phyloP scores from a whole-genome alignment of 306 rosid species.

The Astragalus membranaceus region DNA sequence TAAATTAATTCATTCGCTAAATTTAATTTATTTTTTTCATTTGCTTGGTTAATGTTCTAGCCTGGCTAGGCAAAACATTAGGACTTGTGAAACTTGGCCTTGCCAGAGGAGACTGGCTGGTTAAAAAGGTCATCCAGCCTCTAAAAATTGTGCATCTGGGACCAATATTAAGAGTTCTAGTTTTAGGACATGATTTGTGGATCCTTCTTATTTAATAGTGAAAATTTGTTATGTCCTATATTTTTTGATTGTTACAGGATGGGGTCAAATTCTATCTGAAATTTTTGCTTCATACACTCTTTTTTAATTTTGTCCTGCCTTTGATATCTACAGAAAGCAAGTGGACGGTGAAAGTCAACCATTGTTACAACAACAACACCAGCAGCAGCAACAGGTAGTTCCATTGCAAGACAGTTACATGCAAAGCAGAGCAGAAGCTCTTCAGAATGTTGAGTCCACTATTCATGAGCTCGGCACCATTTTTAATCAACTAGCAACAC shows the following conservation, averaged over 20 bases:
- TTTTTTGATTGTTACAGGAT: neutral
- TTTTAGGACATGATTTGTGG: neutral
- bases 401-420: constrained; percentile 91
- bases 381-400: constrained; percentile 68
- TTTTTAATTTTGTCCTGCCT: neutral
- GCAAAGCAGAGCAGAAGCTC: constrained; percentile 99
- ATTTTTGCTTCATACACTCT: neutral
- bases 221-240: neutral
- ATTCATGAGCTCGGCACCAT: constrained; percentile 93
- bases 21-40: neutral
- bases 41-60: neutral
- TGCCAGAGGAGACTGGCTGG: neutral
- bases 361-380: constrained; percentile 53
- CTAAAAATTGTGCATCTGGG: neutral
- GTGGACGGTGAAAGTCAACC: constrained; percentile 78
- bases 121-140: neutral
- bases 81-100: neutral
- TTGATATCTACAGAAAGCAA: constrained; percentile 50
- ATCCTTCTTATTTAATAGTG: neutral
- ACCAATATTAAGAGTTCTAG: neutral
- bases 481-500: constrained; percentile 89
- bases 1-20: neutral
- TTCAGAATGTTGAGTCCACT: constrained; percentile 95
- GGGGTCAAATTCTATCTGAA: constrained; percentile 1
- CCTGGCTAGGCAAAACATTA: neutral